phyloP scores from a whole-genome alignment of 164 flowering plant genomes.

The Sedum album region DNA sequence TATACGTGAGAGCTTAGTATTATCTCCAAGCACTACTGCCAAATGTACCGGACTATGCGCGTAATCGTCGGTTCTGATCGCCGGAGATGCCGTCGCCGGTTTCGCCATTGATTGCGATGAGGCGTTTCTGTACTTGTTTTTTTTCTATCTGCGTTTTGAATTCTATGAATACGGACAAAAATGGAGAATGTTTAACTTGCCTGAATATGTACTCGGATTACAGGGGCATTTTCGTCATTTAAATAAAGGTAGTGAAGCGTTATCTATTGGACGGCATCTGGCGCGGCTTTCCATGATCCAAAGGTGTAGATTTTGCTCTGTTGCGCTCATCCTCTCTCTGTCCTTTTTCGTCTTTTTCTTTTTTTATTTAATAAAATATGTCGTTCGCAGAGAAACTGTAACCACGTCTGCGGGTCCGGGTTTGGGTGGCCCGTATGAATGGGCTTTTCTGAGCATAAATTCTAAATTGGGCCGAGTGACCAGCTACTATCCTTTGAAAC shows the following conservation, averaged over 20 bases:
- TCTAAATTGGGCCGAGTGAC: neutral
- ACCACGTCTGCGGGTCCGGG: neutral
- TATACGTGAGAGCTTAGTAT: constrained; percentile 44
- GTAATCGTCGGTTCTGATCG: constrained; percentile 37
- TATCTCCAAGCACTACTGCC: constrained; percentile 62
- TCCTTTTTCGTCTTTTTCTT: constrained; percentile 11
- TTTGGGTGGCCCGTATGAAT: neutral
- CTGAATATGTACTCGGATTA: neutral
- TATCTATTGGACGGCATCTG: constrained; percentile 6
- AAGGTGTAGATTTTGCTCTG: neutral
- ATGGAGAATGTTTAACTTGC: neutral
- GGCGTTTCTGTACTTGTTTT: neutral
- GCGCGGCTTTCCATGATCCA: constrained; percentile 4
- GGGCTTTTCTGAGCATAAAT: neutral
- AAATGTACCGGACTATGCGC: constrained; percentile 73
- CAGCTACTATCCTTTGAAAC: no score
- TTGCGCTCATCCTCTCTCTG: neutral
- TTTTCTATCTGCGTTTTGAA: constrained; percentile 1
- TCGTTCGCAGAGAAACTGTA: neutral
- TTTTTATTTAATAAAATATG: neutral
- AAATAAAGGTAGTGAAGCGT: neutral
- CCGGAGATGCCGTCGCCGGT: constrained; percentile 13
- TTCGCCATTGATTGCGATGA: constrained; percentile 18
- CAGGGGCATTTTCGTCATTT: constrained; percentile 18
- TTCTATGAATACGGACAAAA: neutral